These are phyloP conservation scores for Sugiyamaella grinbergsii DNA, from an alignment of 1,139 yeast species.

Conservation along the genomic window DNA sequence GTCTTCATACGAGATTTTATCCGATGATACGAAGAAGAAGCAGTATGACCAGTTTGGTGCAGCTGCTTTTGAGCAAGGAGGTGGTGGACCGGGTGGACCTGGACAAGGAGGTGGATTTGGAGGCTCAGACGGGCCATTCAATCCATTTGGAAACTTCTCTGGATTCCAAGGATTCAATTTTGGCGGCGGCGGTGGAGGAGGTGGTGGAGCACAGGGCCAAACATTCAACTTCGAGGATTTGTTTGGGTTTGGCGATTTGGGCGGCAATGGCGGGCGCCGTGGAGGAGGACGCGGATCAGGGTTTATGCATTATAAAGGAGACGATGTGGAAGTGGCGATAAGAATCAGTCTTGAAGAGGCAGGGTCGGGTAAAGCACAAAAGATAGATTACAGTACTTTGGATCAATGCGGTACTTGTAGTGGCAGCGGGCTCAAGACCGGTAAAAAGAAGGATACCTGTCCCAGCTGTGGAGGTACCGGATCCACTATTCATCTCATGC, in stretches of 20 bases:
- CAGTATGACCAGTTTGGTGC: slow-evolving; percentile 94
- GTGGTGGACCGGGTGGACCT: slow-evolving; percentile 49
- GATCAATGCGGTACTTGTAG: slow-evolving; percentile 78
- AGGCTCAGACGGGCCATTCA: slow-evolving; percentile 43
- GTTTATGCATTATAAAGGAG: slow-evolving; percentile 82
- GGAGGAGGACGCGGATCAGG: slow-evolving; percentile 36
- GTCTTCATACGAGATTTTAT: slow-evolving; percentile 88
- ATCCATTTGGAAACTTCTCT: slow-evolving; percentile 41
- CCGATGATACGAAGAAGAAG: slow-evolving; percentile 82
- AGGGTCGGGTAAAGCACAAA: slow-evolving; percentile 58
- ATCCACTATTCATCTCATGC: slow-evolving; percentile 76
- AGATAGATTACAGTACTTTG: slow-evolving; percentile 70
- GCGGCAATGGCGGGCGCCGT: slow-evolving; percentile 40
- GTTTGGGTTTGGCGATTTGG: slow-evolving; percentile 64
- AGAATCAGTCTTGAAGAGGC: slow-evolving; percentile 83
- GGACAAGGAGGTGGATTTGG: slow-evolving; percentile 40
- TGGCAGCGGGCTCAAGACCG: slow-evolving; percentile 82
- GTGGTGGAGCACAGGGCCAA: slow-evolving; percentile 39
- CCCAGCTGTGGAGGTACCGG: slow-evolving; percentile 93
- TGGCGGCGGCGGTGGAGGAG: slow-evolving; percentile 53
- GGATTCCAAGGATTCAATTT: slow-evolving; percentile 53
- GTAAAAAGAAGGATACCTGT: slow-evolving; percentile 78
- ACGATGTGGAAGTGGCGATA: slow-evolving; percentile 79
- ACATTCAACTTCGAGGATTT: slow-evolving; percentile 80
- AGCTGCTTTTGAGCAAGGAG: slow-evolving; percentile 73